Evolutionary conservation across 176 grass and related monocot genomes (phyloP).

Genomic region (Avena atlantica): DNA sequence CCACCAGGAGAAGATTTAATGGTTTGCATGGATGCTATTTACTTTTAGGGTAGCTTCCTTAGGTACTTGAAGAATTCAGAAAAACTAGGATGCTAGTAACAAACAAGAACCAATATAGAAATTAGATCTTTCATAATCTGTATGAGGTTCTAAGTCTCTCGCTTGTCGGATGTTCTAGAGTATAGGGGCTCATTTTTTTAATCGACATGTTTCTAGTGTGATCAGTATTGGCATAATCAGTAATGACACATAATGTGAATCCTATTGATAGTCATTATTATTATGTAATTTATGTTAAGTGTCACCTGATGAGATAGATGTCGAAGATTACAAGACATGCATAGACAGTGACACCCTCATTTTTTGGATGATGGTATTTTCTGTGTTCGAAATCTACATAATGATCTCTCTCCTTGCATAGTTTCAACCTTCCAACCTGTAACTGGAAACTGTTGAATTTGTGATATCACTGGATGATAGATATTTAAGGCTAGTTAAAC

Average conservation of each 20-base stretch:
- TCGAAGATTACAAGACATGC: neutral
- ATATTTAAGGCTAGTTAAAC: neutral
- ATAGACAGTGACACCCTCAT: neutral
- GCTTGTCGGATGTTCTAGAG: neutral
- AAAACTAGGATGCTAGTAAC: neutral
- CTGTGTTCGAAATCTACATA: neutral
- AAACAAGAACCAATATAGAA: neutral
- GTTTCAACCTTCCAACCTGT: neutral
- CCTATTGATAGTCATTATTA: neutral
- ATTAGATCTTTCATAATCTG: neutral
- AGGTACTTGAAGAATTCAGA: conserved; percentile 6
- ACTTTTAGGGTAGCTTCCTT: neutral
- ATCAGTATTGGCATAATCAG: neutral
- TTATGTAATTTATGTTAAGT: neutral
- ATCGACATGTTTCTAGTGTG: neutral
- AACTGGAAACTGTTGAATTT: neutral
- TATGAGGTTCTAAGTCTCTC: neutral
- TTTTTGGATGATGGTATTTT: neutral
- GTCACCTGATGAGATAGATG: neutral
- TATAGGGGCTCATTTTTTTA: neutral
- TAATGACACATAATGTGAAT: neutral
- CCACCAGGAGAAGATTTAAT: neutral
- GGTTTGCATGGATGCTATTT: neutral
- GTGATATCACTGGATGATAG: neutral
- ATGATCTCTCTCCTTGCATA: neutral